Conservation (phyloP, 2,329 filamentous ascomycete species). For the Colletotrichum sp. region DNA sequence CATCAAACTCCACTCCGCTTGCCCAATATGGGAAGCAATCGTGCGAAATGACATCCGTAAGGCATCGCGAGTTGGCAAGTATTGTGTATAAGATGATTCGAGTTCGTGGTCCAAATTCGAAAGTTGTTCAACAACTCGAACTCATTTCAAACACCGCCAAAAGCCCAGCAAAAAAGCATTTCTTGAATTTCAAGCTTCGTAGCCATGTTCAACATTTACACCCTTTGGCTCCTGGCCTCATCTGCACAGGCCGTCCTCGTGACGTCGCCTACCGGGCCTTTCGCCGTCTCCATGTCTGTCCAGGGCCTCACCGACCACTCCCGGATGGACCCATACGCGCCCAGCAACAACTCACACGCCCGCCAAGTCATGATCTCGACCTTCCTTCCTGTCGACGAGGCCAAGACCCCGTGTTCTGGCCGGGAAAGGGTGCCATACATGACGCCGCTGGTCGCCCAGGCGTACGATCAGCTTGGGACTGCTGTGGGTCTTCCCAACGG, state of each 20-base stretch:
- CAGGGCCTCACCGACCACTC: conserved; percentile 32
- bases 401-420: conserved; percentile 24
- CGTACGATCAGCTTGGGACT: conserved; percentile 30
- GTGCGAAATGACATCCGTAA: neutral
- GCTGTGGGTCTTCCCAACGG: conserved; percentile 33
- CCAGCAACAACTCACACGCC: conserved; percentile 22
- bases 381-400: conserved; percentile 33
- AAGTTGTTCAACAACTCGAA: neutral
- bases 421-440: conserved; percentile 32
- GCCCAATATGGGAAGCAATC: neutral
- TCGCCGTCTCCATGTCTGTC: conserved; percentile 29
- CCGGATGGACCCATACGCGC: conserved; percentile 36
- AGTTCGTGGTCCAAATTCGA: too few relatives aligned
- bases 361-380: conserved; percentile 33
- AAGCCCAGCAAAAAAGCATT: neutral
- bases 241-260: conserved; percentile 29
- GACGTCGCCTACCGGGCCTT: conserved; percentile 33
- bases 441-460: conserved; percentile 34
- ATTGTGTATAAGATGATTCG: neutral
- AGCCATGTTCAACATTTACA: conserved; percentile 25
- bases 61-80: neutral
- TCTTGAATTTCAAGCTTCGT: neutral
- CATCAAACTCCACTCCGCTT: neutral
- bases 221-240: conserved; percentile 18
- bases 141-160: neutral